A percentile compares a stretch with the other conserved stretches of the same genome.
Conservation (phyloP, 192 early-diverging fungal species). For the Umbelopsis sp. region DNA sequence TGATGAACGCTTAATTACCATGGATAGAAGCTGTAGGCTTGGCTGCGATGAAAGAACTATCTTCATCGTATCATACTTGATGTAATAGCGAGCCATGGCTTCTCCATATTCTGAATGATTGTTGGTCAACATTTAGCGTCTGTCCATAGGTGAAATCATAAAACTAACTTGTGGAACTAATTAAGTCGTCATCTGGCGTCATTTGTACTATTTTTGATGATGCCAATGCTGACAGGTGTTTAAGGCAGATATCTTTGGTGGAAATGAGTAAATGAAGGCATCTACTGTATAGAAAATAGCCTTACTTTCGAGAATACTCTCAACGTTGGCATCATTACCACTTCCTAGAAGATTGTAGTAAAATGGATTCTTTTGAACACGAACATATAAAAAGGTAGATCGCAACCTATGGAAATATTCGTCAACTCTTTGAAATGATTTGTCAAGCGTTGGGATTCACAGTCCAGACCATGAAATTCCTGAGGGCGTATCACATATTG, state of each 20-base stretch:
- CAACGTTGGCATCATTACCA: background rate
- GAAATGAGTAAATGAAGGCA: background rate
- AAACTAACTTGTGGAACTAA: conserved; percentile 22
- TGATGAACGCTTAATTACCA: conserved; percentile 5
- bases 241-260: conserved; percentile 29
- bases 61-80: conserved; percentile 35
- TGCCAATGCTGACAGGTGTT: conserved; percentile 28
- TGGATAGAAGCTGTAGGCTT: conserved; percentile 4
- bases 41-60: conserved; percentile 13
- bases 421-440: background rate
- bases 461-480: conserved; percentile 56
- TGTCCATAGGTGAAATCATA: background rate
- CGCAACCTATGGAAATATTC: conserved; percentile 26
- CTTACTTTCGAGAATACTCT: conserved; percentile 24
- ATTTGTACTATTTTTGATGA: conserved; percentile 16
- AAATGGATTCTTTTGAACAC: conserved; percentile 35
- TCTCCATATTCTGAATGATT: conserved; percentile 32
- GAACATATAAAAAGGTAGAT: conserved; percentile 44
- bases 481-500: conserved; percentile 45
- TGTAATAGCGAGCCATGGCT: conserved; percentile 40
- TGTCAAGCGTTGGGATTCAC: background rate
- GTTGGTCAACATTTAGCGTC: background rate
- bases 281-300: background rate
- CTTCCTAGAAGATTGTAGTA: conserved; percentile 24
- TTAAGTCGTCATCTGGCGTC: background rate